These are phyloP conservation scores for Neurospora sp. DNA, from an alignment of 495 filamentous ascomycete genomes.

Conservation along the genomic window DNA sequence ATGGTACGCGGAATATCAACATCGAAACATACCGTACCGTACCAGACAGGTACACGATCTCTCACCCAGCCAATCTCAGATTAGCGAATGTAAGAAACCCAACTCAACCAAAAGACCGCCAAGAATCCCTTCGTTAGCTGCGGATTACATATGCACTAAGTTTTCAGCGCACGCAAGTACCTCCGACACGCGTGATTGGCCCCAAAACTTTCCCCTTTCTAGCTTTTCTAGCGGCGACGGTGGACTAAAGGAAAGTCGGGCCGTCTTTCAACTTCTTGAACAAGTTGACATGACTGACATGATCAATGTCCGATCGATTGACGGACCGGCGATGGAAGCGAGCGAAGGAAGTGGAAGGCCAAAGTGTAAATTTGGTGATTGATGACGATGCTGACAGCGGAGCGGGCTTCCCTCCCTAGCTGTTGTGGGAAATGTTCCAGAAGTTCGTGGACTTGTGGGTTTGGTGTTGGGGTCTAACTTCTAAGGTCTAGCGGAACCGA, in stretches of 20 bases:
- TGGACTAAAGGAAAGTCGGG: background rate
- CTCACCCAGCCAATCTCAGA: background rate
- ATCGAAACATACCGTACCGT: background rate
- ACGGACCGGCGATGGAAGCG: background rate
- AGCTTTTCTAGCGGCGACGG: background rate
- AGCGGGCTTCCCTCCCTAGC: background rate
- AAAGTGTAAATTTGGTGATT: background rate
- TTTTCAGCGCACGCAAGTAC: background rate
- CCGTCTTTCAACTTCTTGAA: background rate
- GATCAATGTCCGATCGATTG: background rate
- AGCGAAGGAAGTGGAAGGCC: background rate
- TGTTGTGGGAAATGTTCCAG: background rate
- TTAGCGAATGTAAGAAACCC: background rate
- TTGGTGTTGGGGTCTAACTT: background rate
- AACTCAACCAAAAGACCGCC: background rate
- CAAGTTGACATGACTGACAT: background rate
- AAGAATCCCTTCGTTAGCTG: background rate
- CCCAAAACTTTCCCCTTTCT: background rate
- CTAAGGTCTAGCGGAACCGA: background rate
- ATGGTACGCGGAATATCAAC: background rate
- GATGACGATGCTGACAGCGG: background rate
- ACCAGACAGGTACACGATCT: background rate
- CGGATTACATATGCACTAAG: background rate
- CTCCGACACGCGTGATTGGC: background rate
- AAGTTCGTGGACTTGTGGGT: background rate